Percentiles rank a stretch among this genome's conserved stretches.
Evolutionary conservation across 2,329 filamentous ascomycete genomes (phyloP).

Genomic region (Alternaria consortialis): DNA sequence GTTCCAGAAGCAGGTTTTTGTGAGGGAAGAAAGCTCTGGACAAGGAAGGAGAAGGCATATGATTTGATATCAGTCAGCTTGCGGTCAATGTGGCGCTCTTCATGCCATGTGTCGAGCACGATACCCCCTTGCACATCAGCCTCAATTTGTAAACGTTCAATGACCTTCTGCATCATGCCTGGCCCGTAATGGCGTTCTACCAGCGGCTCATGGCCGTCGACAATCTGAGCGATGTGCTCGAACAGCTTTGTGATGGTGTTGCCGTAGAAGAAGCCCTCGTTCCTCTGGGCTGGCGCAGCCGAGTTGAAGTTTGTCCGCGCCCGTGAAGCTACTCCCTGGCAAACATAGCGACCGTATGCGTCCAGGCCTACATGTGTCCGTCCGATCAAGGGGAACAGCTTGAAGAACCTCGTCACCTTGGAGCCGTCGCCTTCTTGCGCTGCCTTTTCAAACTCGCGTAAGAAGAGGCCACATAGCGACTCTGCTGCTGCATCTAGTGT

Average conservation of each 20-base stretch:
- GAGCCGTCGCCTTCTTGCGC: slow-evolving; percentile 85
- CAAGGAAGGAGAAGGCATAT: slow-evolving; percentile 95
- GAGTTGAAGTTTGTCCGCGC: slow-evolving; percentile 83
- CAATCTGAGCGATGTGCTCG: slow-evolving; percentile 96
- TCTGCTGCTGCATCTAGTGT: slow-evolving; percentile 89
- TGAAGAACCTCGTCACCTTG: slow-evolving; percentile 95
- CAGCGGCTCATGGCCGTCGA: slow-evolving; percentile 87
- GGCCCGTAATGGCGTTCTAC: slow-evolving; percentile 93
- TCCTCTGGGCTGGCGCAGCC: slow-evolving; percentile 66
- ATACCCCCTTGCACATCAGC: slow-evolving; percentile 97
- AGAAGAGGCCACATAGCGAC: slow-evolving; percentile 86
- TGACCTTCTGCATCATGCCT: slow-evolving; percentile 93
- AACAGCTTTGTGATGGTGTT: slow-evolving; percentile 91
- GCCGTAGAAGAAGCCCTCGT: slow-evolving; percentile 89
- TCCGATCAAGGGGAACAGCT: slow-evolving; percentile 93
- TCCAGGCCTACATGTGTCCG: slow-evolving; percentile 88
- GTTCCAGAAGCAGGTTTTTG: slow-evolving; percentile 70
- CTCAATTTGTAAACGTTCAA: slow-evolving; percentile 91
- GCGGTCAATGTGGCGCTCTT: slow-evolving; percentile 84
- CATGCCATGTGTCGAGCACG: slow-evolving; percentile 92
- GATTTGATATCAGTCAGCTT: slow-evolving; percentile 95
- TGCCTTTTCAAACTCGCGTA: slow-evolving; percentile 94
- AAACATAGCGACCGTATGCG: slow-evolving; percentile 95
- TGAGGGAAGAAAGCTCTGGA: slow-evolving; percentile 86
- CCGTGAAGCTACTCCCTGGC: slow-evolving; percentile 86